A percentile compares a stretch with the other conserved stretches of the same genome.
Evolutionary conservation across 2,329 filamentous ascomycete species (phyloP).

Genomic region (Trematosphaeria pertusa): DNA sequence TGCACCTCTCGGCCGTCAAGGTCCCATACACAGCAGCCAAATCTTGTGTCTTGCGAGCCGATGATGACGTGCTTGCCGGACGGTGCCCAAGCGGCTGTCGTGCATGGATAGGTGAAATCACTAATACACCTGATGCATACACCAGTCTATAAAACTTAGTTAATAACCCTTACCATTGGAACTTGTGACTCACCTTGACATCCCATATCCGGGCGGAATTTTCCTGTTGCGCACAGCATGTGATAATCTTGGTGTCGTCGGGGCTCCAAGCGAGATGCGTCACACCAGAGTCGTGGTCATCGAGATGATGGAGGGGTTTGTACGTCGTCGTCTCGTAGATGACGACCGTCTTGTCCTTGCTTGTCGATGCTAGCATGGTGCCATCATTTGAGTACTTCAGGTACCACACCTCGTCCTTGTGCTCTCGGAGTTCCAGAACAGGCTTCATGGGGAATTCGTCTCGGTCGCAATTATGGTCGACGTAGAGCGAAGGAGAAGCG

Average conservation of each 20-base stretch:
- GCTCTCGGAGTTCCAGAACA: slow-evolving; percentile 72
- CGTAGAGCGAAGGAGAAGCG: slow-evolving; percentile 81
- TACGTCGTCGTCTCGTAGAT: slow-evolving; percentile 84
- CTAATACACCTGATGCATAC: slow-evolving; percentile 67
- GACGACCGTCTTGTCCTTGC: slow-evolving; percentile 74
- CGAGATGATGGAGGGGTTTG: slow-evolving; percentile 66
- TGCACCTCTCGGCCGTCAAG: slow-evolving; percentile 67
- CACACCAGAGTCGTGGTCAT: slow-evolving; percentile 76
- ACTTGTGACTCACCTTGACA: slow-evolving; percentile 36
- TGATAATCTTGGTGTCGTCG: slow-evolving; percentile 84
- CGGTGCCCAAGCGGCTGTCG: slow-evolving; percentile 85
- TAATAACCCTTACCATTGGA: neutral
- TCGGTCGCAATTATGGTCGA: slow-evolving; percentile 83
- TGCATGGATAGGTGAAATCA: slow-evolving; percentile 83
- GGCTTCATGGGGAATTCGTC: slow-evolving; percentile 79
- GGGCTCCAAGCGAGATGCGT: slow-evolving; percentile 90
- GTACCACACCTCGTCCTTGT: slow-evolving; percentile 89
- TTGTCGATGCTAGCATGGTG: slow-evolving; percentile 79
- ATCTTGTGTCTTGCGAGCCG: slow-evolving; percentile 53
- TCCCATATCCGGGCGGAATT: slow-evolving; percentile 79
- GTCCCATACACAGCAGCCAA: slow-evolving; percentile 62
- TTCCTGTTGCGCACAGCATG: slow-evolving; percentile 73
- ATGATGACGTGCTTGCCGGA: slow-evolving; percentile 81
- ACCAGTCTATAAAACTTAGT: slow-evolving; percentile 34
- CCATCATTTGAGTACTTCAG: slow-evolving; percentile 91